phyloP scores from a whole-genome alignment of 331 rosid species.

The Dryas integrifolia region DNA sequence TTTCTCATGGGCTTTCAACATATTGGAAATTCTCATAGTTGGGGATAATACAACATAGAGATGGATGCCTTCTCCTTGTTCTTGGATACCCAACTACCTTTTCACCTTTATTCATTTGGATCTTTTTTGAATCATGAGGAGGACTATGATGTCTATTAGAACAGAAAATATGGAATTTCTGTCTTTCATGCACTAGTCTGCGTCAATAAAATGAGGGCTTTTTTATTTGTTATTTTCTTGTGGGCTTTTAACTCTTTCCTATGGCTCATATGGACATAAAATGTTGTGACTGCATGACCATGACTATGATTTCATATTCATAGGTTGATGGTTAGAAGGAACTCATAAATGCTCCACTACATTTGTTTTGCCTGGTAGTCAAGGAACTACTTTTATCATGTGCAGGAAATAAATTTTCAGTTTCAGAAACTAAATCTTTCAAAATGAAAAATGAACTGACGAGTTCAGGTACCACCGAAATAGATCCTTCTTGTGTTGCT shows the following conservation, averaged over 20 bases:
- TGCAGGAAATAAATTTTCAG: neutral
- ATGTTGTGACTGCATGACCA: neutral
- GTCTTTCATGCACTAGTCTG: neutral
- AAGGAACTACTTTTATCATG: conserved; percentile 1
- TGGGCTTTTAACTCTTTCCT: neutral
- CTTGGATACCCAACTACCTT: neutral
- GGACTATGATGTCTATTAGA: neutral
- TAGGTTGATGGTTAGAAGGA: neutral
- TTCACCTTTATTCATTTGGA: neutral
- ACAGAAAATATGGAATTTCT: neutral
- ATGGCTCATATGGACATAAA: neutral
- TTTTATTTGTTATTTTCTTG: neutral
- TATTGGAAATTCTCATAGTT: too few relatives aligned
- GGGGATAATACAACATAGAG: too few relatives aligned
- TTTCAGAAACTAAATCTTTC: neutral
- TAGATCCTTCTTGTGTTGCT: neutral
- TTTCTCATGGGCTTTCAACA: neutral
- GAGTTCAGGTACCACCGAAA: neutral
- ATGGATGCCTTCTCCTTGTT: neutral
- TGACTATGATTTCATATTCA: neutral
- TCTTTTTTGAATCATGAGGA: neutral
- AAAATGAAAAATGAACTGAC: neutral
- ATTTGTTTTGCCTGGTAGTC: neutral
- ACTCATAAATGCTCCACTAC: neutral
- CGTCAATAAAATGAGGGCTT: neutral